Evolutionary conservation across 352 stramenopile species (phyloP).

Genomic region (Pythium inflatum): DNA sequence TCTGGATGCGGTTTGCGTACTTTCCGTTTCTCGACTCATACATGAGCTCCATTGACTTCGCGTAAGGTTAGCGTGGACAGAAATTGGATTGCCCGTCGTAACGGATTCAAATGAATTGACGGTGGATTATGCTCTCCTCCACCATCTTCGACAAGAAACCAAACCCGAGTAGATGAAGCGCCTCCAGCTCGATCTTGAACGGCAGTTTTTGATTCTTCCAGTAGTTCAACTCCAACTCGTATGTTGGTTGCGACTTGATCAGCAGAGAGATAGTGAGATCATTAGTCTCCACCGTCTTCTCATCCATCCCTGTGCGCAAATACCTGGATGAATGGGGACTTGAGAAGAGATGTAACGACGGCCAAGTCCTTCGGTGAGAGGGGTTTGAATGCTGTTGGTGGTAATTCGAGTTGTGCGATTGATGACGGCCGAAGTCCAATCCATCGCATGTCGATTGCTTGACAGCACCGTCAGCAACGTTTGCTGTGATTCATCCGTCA

Average conservation of each 20-base stretch:
- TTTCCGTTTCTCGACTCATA: conserved; percentile 62
- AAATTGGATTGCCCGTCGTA: background rate
- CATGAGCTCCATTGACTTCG: conserved; percentile 41
- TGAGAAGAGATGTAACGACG: conserved; percentile 46
- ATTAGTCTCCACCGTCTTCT: no score
- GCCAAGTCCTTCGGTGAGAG: conserved; percentile 61
- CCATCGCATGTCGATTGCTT: conserved; percentile 89
- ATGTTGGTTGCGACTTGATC: conserved; percentile 52
- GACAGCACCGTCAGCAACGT: conserved; percentile 26
- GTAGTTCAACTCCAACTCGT: conserved; percentile 55
- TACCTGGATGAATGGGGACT: conserved; percentile 70
- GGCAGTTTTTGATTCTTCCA: conserved; percentile 51
- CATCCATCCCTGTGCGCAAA: no score
- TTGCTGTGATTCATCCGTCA: background rate
- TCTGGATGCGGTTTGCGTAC: conserved; percentile 78
- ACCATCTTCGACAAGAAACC: conserved; percentile 71
- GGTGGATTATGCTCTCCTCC: conserved; percentile 42
- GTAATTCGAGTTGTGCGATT: conserved; percentile 51
- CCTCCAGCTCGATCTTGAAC: conserved; percentile 84
- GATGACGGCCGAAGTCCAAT: conserved; percentile 91
- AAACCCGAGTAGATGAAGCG: conserved; percentile 77
- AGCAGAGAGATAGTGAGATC: no score
- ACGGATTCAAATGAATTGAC: conserved; percentile 35
- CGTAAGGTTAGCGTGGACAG: conserved; percentile 4
- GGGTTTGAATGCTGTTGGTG: conserved; percentile 54